These are phyloP conservation scores for Coemansia sp. DNA, from an alignment of 192 early-diverging fungal species.

Conservation along the genomic window DNA sequence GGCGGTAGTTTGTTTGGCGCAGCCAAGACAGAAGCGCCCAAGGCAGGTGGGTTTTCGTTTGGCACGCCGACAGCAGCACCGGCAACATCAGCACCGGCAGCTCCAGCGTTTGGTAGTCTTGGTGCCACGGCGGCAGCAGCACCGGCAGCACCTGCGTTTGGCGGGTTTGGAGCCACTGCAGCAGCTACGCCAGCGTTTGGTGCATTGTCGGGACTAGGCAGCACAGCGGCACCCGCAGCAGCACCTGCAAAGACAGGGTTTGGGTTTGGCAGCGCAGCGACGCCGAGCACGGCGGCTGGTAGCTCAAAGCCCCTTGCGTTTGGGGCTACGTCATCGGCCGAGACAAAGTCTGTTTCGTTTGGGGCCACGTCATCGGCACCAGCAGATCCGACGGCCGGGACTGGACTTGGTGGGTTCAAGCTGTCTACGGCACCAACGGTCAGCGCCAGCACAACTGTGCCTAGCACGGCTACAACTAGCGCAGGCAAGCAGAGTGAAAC, in stretches of 20 bases:
- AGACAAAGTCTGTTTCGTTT: conserved; percentile 29
- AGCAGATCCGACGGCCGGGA: conserved; percentile 45
- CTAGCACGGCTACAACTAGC: conserved; percentile 36
- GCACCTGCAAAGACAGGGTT: conserved; percentile 13
- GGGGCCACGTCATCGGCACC: conserved; percentile 13
- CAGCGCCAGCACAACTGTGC: conserved; percentile 4
- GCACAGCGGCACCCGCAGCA: conserved; percentile 9
- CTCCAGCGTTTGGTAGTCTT: neutral
- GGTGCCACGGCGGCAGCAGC: neutral
- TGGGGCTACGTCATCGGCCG: conserved; percentile 11
- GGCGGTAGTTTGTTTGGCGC: no score
- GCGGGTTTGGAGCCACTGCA: conserved; percentile 7
- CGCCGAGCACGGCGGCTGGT: conserved; percentile 9
- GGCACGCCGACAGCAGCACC: neutral
- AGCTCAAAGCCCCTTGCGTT: conserved; percentile 13
- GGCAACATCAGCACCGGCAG: neutral
- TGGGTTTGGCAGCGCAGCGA: conserved; percentile 30
- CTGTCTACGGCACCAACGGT: conserved; percentile 30
- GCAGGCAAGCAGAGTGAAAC: conserved; percentile 55
- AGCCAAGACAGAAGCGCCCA: no score
- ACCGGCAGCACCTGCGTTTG: neutral
- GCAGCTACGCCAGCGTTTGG: conserved; percentile 17
- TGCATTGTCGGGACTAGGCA: conserved; percentile 9
- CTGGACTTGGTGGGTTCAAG: conserved; percentile 48
- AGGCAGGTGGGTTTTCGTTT: neutral